Evolutionary conservation across 768 basidiomycete genomes (phyloP).

Genomic region (Arthromyces matolae): DNA sequence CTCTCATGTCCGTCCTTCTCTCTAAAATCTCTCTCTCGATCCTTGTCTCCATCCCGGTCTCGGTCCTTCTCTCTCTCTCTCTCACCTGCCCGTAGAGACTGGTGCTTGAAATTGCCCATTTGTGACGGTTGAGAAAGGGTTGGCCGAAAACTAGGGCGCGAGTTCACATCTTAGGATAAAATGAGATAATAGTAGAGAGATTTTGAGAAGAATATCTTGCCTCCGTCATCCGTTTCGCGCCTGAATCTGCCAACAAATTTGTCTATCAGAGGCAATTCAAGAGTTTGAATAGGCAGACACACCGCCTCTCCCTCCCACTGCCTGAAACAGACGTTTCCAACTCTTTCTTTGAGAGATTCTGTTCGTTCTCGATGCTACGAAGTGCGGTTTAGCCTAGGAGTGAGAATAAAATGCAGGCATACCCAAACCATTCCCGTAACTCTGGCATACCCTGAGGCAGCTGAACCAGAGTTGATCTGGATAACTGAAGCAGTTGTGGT

Average conservation of each 20-base stretch:
- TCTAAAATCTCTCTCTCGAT: conserved; percentile 55
- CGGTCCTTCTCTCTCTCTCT: conserved; percentile 51
- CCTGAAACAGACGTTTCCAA: conserved; percentile 52
- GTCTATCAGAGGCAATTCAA: conserved; percentile 4
- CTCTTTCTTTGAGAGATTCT: conserved; percentile 64
- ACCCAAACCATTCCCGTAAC: conserved; percentile 90
- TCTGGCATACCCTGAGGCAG: conserved; percentile 74
- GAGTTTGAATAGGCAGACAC: conserved; percentile 16
- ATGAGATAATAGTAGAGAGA: conserved; percentile 5
- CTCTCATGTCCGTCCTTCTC: conserved; percentile 79
- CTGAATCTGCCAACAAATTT: conserved; percentile 51
- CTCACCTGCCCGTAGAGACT: conserved; percentile 69
- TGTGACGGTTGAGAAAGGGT: conserved; percentile 79
- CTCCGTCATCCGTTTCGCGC: conserved; percentile 72
- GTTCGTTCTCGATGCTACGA: conserved; percentile 57
- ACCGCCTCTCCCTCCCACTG: conserved; percentile 68
- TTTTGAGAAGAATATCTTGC: conserved; percentile 44
- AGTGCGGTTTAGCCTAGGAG: conserved; percentile 15
- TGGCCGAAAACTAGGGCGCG: conserved; percentile 68
- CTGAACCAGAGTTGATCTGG: conserved; percentile 72
- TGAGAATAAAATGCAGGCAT: conserved; percentile 24
- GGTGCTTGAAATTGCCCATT: conserved; percentile 92
- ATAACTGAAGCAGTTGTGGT: conserved; percentile 60
- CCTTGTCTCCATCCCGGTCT: conserved; percentile 41
- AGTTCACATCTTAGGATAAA: conserved; percentile 39